Evolutionary conservation across 108 stramenopile genomes (phyloP), one percentile per base, ranked within the genome.

Genomic region (Nitzschia sp.): DNA sequence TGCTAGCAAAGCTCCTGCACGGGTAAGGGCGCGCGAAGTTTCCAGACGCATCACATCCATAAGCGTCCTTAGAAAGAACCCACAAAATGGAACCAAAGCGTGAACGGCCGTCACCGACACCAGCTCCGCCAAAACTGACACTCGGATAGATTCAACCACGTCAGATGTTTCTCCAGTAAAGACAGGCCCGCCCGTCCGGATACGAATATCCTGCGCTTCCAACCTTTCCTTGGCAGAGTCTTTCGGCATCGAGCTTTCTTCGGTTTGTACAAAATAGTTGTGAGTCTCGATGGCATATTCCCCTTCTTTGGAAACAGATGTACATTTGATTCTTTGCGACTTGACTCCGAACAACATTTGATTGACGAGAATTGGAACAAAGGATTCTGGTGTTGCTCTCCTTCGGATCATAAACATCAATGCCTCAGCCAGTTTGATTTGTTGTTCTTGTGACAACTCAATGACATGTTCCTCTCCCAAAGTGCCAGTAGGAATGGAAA

Each of bases 341-440:
- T 34, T 25, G 15, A 15, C 71, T 34, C 90, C 87, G 50, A 69
- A 85, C 9, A 89, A 24, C 83, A 90, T 81, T 9, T 65, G 53
- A 53, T 79, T 76, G 11, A 90, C 55, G 6, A 92, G 34, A 34
- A 46, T 22, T 8, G 83, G 63, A 12, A 82, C 69, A 48, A 78
- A 80, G 29, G 75, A 52, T 41, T 80, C 76, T 21, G 85, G 76
- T 14, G 73, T 78, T 17, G 79, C 83, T 51, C 86, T 79, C 64
- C 90, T 72, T 48, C 90, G 76, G 65, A 91, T 88, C 48, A 81
- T 78, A 43, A 87, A 85, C 26, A 87, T 80, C 19, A 91, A 63
- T 0, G 88, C 86, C 73, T 94, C 93, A 7, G 86, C 76, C 12
- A 84, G 63, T 64, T 94, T 94, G 41, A 94, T 78, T 51, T 87